Evolutionary conservation across 768 basidiomycete genomes (phyloP).

Genomic region (Trametes gibbosa): DNA sequence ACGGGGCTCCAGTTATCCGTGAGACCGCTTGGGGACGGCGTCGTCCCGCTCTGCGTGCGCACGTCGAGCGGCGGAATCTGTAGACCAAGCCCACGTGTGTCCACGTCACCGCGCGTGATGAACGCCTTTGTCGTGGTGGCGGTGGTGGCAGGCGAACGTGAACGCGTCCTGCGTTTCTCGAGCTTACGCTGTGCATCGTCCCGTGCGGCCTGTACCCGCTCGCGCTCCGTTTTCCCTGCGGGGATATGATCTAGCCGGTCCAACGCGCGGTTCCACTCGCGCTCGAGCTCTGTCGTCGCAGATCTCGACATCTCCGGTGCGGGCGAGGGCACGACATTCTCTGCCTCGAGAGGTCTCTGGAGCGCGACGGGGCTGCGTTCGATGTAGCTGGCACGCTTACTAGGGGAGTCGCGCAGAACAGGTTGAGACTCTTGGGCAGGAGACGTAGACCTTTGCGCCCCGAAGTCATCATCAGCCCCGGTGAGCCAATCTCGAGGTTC

Average conservation of each 20-base stretch:
- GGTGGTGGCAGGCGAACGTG: constrained; percentile 11
- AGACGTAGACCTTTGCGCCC: constrained; percentile 19
- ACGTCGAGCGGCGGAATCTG: constrained; percentile 7
- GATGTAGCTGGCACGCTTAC: constrained; percentile 69
- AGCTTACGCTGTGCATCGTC: constrained; percentile 13
- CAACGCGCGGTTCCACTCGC: constrained; percentile 14
- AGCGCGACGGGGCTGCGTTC: constrained; percentile 40
- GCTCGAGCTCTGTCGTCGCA: constrained; percentile 11
- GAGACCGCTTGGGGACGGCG: constrained; percentile 26
- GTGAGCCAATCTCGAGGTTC: constrained; percentile 71
- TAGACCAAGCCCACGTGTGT: constrained; percentile 7
- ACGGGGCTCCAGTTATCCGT: constrained; percentile 51
- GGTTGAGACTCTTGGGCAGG: constrained; percentile 33
- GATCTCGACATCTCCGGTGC: background rate
- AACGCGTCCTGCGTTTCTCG: background rate
- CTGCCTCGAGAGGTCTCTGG: constrained; percentile 31
- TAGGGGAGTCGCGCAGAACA: constrained; percentile 65
- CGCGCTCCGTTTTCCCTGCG: constrained; percentile 8
- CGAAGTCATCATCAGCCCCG: constrained; percentile 50
- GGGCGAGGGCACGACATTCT: constrained; percentile 15
- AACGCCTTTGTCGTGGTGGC: constrained; percentile 20
- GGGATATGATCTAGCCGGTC: constrained; percentile 12
- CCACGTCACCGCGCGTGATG: constrained; percentile 17
- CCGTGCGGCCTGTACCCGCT: constrained; percentile 2
- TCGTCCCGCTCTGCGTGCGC: background rate